These are phyloP conservation scores for Larix kaempferi DNA, from an alignment of 75 land plant genomes.

Conservation along the genomic window DNA sequence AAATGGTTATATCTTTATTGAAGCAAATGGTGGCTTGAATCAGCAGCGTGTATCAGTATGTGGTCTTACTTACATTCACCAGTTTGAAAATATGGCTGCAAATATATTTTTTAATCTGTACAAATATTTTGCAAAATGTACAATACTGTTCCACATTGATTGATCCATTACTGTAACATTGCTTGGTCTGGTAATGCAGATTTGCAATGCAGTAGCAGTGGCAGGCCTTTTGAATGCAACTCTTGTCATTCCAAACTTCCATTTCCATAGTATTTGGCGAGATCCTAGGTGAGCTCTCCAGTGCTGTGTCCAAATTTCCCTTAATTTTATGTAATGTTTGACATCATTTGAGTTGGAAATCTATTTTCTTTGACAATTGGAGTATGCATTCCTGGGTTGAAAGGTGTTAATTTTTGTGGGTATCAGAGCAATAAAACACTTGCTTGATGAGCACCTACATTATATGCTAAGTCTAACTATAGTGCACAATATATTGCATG, in stretches of 20 bases:
- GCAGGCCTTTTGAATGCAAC: conserved; percentile 97
- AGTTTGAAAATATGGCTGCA: neutral
- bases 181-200: conserved; percentile 36
- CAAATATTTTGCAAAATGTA: neutral
- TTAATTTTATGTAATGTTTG: neutral
- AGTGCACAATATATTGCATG: no score
- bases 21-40: conserved; percentile 95
- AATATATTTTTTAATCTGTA: neutral
- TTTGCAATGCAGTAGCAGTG: conserved; percentile 99
- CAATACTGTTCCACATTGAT: neutral
- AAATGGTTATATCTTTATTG: conserved; percentile 80
- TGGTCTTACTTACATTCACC: neutral
- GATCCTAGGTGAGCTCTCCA: conserved; percentile 72
- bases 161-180: neutral
- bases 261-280: conserved; percentile 89
- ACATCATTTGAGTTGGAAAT: neutral
- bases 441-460: no score
- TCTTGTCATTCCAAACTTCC: conserved; percentile 87
- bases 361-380: neutral
- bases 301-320: neutral
- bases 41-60: conserved; percentile 86
- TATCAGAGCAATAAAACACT: no score
- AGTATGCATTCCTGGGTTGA: neutral
- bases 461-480: no score
- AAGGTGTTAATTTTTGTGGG: no score